Evolutionary conservation across 2,329 filamentous ascomycete genomes (phyloP), one percentile per base, ranked within the genome.

Genomic region (Pseudofabraea citricarpa): DNA sequence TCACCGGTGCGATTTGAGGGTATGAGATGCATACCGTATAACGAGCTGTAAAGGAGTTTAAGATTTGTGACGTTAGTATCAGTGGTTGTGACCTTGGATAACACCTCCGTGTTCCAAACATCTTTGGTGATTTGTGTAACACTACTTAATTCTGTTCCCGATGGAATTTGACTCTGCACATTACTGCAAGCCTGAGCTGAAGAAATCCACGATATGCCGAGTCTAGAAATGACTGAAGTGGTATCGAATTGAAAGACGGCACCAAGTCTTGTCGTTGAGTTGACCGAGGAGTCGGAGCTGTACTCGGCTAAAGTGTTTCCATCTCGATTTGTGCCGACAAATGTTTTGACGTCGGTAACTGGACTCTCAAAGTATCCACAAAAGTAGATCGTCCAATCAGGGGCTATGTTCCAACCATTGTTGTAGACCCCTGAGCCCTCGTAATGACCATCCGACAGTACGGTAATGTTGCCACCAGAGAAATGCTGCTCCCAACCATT

Each of bases 1-100:
- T 87, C 84, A 0, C 81, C 82, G 0, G 82, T 86, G 48, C 81
- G 77, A 56, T 87, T 85, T 1, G 81, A 82, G 0, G 83, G 82
- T 22, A 85, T 74, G 13, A 87, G 61, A 45, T 79, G 76, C 75
- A 83, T 83, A 52, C 83, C 82, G 55, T 87, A 87, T 24, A 88
- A 58, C 0, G 79, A 81, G 0, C 77, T 77, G 63, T 88, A 88
- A 2, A 88, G 66, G 21, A 85, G 66, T 39, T 72, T 66, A 6
- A 85, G 64, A 36, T 77, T 81, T 0, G 70, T 72, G 12, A 61
- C 56, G 54, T 83, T 71, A 6, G 69, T 74, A 38, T 77, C 75
- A 0, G 72, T 74, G 0, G 81, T 81, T 0, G 75, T 77, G 23
- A 87, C 68, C 54, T 83, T 85, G 47, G 72, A 74, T 18, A 87